Percentiles rank a stretch among this genome's conserved stretches.
Conservation (phyloP, 139 green algal species). For the Chlamydomonas sp. region DNA sequence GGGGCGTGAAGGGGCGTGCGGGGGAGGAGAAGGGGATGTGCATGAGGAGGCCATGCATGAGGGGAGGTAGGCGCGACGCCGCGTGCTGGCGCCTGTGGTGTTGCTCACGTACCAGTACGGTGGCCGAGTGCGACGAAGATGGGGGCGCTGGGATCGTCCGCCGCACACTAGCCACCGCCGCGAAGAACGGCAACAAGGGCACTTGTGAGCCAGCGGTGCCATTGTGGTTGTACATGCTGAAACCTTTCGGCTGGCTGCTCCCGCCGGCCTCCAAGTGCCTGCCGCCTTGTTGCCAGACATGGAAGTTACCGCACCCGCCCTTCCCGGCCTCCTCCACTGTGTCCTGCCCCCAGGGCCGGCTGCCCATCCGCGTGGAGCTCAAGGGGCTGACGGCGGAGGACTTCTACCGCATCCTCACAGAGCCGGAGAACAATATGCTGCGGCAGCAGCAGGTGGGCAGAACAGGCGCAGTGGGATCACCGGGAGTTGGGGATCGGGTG, state of each 20-base stretch:
- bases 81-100: background rate
- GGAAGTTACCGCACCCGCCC: constrained; percentile 77
- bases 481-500: background rate
- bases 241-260: background rate
- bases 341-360: constrained; percentile 73
- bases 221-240: background rate
- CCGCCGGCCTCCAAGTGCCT: background rate
- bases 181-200: too few species aligned
- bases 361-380: constrained; percentile 97
- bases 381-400: constrained; percentile 77
- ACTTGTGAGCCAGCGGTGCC: too few species aligned
- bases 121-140: too few species aligned
- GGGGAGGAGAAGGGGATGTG: background rate
- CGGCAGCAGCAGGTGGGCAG: constrained; percentile 87
- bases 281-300: background rate
- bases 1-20: too few species aligned
- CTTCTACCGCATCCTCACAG: constrained; percentile 87
- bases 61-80: background rate
- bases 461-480: background rate
- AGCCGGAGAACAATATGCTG: constrained; percentile 93
- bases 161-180: too few species aligned
- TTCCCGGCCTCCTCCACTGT: background rate
- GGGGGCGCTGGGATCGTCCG: too few species aligned
- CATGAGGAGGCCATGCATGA: background rate
- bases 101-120: too few species aligned